Evolutionary conservation across 2,329 filamentous ascomycete species (phyloP), one percentile per base, ranked within the genome.

Genomic region (Diaporthe aspalathi): DNA sequence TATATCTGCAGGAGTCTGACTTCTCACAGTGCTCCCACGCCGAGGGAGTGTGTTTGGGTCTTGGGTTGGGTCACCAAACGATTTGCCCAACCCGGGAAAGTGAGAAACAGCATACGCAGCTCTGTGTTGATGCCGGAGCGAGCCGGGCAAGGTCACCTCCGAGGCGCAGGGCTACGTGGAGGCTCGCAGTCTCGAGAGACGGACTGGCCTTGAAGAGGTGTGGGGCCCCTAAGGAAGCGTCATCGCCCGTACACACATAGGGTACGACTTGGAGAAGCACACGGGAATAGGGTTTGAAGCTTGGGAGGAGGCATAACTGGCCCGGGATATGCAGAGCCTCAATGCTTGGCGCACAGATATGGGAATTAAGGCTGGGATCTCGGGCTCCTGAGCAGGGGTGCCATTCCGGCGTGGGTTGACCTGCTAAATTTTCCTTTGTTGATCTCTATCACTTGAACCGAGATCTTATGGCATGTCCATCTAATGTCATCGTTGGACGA

Each of bases 331-430:
- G 60, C 29, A 65, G 45, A 65, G 45, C 60, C 20, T 50, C 60
- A 50, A 38, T 50, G 29, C 60, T 50, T 65, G 60, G 60, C 60
- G 60, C 45, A 50, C 29, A 24, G 45, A 49, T 50, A 49, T 63
- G n/a, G 60, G 45, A 65, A 24, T 27, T n/a, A 11, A 62, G 20
- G 11, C 60, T 16, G 40, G 40, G 60, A 29, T 35, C 22, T 50
- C 14, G 29, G 32, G 60, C 45, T 35, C 27, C 60, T 24, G 7
- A 50, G 32, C 60, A 50, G 45, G 45, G 27, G 49, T 35, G 14
- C n/a, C 20, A 27, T 22, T 38, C 60, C 5, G 27, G 45, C 45
- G 38, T 50, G 43, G n/a, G 24, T 14, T 47, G 60, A 38, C 45
- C 29, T 50, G 45, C 43, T 38, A 24, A 22, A 50, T 14, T 50